Evolutionary conservation across 352 stramenopile genomes (phyloP), one percentile per base, ranked within the genome.

Genomic region (Phytophthora rubi): DNA sequence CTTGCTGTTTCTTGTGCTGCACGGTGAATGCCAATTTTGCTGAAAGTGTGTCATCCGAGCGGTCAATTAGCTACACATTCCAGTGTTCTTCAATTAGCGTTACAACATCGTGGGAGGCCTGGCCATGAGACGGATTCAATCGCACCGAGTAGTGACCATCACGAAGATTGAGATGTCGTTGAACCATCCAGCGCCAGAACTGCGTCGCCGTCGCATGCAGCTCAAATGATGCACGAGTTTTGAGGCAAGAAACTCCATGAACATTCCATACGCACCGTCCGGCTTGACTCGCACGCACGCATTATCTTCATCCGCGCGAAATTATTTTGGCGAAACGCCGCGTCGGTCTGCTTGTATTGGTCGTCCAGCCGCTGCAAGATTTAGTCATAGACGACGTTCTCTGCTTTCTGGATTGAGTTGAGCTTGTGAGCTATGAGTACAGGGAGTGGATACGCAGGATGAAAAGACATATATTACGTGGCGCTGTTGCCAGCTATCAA

Each of bases 1-100:
- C 65, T 23, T 72, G 55, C 10, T 65, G 53, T n/a, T 73, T 48
- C 4, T 76, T 62, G 35, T 77, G 53, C 2, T 68, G 56, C 9
- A 80, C 57, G 1, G 70, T 72, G 15, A 80, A 70, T 12, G 68
- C 62, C 68, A 79, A 76, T 33, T 79, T 76, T 1, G 72, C 72
- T 7, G 68, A 74, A 3, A 79, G 32, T 7, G 68, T 76, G 28
- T 80, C 73, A 10, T 78, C 73, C 3, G 65, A 49, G 5, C 65
- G 49, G 16, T 76, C 67, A 53, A 68, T 33, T 23, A 78, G 16
- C 70, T 80, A 26, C 45, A 66, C 6, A 16, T 21, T 21, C 18
- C 18, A 21, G 18, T 21, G 18, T 21, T 21, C 42, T 21, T 21
- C 13, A 1, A 21, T 48, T 8, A 48, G 42, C 42, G 23, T 48